Conservation (phyloP, 2,329 filamentous ascomycete species). For the Pseudocercospora macadamiae region DNA sequence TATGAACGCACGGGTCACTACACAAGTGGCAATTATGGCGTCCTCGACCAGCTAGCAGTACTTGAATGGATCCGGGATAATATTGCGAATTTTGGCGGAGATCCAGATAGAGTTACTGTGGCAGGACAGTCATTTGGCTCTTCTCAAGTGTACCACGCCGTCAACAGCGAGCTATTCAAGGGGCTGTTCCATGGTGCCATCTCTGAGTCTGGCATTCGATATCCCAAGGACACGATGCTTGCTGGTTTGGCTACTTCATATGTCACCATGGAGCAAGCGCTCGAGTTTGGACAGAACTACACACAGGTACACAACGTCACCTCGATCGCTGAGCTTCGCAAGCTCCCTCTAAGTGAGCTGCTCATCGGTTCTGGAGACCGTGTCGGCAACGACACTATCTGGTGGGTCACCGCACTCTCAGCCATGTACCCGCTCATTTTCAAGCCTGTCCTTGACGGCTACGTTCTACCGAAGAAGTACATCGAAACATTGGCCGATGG, state of each 20-base stretch:
- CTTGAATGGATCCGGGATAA: conserved; percentile 57
- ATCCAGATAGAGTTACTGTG: conserved; percentile 27
- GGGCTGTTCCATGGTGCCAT: conserved; percentile 47
- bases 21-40: conserved; percentile 53
- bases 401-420: conserved; percentile 10
- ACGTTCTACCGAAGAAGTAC: conserved; percentile 12
- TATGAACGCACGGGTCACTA: conserved; percentile 40
- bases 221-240: conserved; percentile 11
- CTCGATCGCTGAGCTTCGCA: conserved; percentile 14
- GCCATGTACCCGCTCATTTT: conserved; percentile 9
- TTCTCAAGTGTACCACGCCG: conserved; percentile 13
- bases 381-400: conserved; percentile 9
- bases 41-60: conserved; percentile 58
- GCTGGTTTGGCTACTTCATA: conserved; percentile 36
- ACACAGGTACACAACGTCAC: conserved; percentile 5
- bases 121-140: conserved; percentile 29
- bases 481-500: conserved; percentile 11
- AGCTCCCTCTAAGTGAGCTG: conserved; percentile 2
- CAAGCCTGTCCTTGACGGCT: conserved; percentile 14
- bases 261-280: conserved; percentile 45
- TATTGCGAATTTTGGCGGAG: conserved; percentile 56
- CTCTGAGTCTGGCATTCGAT: conserved; percentile 28
- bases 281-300: conserved; percentile 33
- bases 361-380: conserved; percentile 4
- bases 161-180: conserved; percentile 37